Conservation (phyloP, 1,284 basidiomycete genomes). For the Anthracocystis panici-leucophaei region DNA sequence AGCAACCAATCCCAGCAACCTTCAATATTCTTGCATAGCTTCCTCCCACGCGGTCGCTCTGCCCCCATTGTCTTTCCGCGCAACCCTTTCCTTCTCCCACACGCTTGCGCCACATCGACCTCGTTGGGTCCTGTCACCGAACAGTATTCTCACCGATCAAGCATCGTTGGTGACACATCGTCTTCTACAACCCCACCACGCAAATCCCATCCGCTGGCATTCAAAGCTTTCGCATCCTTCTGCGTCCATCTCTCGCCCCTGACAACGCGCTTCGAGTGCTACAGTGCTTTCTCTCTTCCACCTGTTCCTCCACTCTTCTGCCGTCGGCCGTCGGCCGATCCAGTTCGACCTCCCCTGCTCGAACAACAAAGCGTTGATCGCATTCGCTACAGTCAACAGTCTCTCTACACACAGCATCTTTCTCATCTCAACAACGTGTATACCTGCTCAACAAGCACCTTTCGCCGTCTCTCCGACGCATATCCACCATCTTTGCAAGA, state of each 20-base stretch:
- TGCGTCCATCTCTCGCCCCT: not conserved
- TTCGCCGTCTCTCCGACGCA: conserved; percentile 8
- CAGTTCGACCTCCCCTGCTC: not conserved
- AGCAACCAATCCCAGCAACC: not conserved
- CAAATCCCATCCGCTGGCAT: not conserved
- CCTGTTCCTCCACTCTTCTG: not conserved
- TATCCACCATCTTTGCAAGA: conserved; percentile 16
- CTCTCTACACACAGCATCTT: conserved; percentile 14
- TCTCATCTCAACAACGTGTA: conserved; percentile 17
- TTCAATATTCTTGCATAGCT: not conserved
- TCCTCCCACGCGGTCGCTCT: conserved; percentile 7
- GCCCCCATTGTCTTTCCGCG: not conserved
- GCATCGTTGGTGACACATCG: not conserved
- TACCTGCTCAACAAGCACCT: conserved; percentile 35
- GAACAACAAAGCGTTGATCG: not conserved
- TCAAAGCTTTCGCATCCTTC: not conserved
- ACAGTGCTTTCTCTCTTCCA: not conserved
- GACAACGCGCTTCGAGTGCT: not conserved
- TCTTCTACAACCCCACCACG: not conserved
- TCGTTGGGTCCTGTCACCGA: not conserved
- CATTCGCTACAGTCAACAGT: not conserved
- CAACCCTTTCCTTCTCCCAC: not conserved
- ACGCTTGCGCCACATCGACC: not conserved
- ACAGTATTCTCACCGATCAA: not conserved
- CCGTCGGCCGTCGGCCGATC: not conserved